These are phyloP conservation scores for Penicillium olsonii DNA, from an alignment of 2,329 filamentous ascomycete species.

Conservation along the genomic window DNA sequence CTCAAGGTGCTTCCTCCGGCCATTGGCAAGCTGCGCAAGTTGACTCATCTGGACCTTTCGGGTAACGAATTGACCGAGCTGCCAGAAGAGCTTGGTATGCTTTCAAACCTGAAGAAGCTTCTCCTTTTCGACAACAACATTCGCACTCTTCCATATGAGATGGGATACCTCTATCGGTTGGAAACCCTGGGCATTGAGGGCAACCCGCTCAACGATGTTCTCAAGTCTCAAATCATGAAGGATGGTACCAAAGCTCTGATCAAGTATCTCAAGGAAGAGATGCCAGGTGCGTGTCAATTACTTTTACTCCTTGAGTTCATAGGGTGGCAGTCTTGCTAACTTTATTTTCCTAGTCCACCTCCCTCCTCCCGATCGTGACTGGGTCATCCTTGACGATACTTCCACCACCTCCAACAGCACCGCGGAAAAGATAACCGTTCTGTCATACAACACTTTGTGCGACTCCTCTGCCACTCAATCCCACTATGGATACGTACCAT, in stretches of 20 bases:
- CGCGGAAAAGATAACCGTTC: conserved; percentile 72
- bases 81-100: conserved; percentile 93
- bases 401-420: conserved; percentile 50
- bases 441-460: conserved; percentile 95
- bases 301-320: background rate
- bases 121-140: conserved; percentile 90
- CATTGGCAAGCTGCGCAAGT: conserved; percentile 78
- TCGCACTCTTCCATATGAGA: conserved; percentile 75
- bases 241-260: conserved; percentile 85
- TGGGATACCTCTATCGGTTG: conserved; percentile 85
- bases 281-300: conserved; percentile 66
- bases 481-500: conserved; percentile 88
- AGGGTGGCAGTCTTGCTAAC: conserved; percentile 19
- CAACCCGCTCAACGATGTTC: conserved; percentile 74
- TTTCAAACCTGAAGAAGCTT: conserved; percentile 84
- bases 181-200: conserved; percentile 91
- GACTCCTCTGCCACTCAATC: conserved; percentile 85
- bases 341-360: conserved; percentile 62
- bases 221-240: conserved; percentile 82
- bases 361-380: conserved; percentile 73
- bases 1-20: conserved; percentile 74
- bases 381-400: conserved; percentile 69
- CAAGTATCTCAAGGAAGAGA: conserved; percentile 77
- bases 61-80: conserved; percentile 81
- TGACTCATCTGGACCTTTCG: conserved; percentile 84